Evolutionary conservation across 352 stramenopile genomes (phyloP).

Genomic region (Pythium volutum): DNA sequence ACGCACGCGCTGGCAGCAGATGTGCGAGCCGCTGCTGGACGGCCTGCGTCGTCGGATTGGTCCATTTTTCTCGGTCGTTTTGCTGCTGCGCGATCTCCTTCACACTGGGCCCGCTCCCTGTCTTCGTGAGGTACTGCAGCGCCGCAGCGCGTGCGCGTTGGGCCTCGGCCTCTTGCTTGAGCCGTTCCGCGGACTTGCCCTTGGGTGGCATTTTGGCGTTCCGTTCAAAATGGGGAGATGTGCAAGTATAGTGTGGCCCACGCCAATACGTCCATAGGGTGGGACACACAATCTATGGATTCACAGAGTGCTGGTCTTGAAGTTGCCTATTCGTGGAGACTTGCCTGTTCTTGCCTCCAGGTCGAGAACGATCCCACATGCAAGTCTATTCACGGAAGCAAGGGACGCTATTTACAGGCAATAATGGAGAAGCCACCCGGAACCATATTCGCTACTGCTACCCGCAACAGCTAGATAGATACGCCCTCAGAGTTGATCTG

Average conservation of each 20-base stretch:
- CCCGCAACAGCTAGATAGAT: no score
- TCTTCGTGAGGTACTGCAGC: constrained; percentile 55
- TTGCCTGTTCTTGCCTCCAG: not conserved
- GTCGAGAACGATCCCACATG: not conserved
- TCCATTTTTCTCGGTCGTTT: constrained; percentile 46
- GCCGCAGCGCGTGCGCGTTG: constrained; percentile 62
- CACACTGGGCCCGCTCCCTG: constrained; percentile 63
- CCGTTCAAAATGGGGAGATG: constrained; percentile 1
- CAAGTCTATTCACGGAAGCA: not conserved
- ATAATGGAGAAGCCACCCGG: no score
- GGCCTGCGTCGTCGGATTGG: constrained; percentile 41
- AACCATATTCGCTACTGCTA: not conserved
- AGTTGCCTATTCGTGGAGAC: constrained; percentile 16
- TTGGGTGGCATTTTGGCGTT: constrained; percentile 23
- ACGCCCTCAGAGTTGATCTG: not conserved
- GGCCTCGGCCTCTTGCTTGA: constrained; percentile 59
- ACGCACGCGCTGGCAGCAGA: constrained; percentile 19
- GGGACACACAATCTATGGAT: not conserved
- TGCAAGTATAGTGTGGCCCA: not conserved
- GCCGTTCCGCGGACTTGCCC: constrained; percentile 35
- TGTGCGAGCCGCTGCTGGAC: constrained; percentile 41
- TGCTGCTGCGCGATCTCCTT: constrained; percentile 61
- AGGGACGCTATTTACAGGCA: not conserved
- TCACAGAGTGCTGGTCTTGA: constrained; percentile 2
- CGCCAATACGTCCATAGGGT: not conserved